A percentile compares a stretch with the other conserved stretches of the same genome.
Evolutionary conservation across 2,329 filamentous ascomycete species (phyloP).

Genomic region (Cercospora janseana): DNA sequence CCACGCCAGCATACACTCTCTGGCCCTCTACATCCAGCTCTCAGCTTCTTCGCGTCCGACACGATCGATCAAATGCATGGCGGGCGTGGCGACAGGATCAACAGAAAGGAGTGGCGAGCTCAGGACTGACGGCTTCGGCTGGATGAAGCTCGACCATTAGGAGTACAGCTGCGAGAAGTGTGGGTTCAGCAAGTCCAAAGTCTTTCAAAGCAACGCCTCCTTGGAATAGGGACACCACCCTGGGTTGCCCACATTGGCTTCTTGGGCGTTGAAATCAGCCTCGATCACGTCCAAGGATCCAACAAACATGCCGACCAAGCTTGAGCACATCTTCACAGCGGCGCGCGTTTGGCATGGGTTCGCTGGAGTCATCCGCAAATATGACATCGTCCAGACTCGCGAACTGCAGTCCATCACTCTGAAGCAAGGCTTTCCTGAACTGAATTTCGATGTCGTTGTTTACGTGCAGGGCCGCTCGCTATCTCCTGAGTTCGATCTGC

Average conservation of each 20-base stretch:
- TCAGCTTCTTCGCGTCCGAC: constrained; percentile 28
- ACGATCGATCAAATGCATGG: constrained; percentile 27
- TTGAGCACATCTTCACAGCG: constrained; percentile 17
- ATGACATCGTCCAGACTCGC: constrained; percentile 26
- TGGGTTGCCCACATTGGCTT: no score
- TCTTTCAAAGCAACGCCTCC: no score
- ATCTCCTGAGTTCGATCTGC: constrained; percentile 29
- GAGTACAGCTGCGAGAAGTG: constrained; percentile 16
- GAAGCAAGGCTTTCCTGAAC: constrained; percentile 25
- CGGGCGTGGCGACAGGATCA: constrained; percentile 22
- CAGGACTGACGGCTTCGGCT: constrained; percentile 10
- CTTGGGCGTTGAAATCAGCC: no score
- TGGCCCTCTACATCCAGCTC: constrained; percentile 31
- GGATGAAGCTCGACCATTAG: not conserved
- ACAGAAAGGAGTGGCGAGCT: constrained; percentile 19
- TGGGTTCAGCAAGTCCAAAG: constrained; percentile 9
- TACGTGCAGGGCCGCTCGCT: constrained; percentile 16
- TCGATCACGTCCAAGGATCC: not conserved
- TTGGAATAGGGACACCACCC: no score
- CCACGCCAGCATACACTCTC: constrained; percentile 29
- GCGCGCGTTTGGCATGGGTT: constrained; percentile 27
- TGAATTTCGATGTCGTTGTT: constrained; percentile 27
- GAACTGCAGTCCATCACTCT: constrained; percentile 30
- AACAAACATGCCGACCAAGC: not conserved
- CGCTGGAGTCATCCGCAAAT: constrained; percentile 17